phyloP scores from a whole-genome alignment of 2,329 filamentous ascomycete species.

The Ophiostoma novo-ulmi region DNA sequence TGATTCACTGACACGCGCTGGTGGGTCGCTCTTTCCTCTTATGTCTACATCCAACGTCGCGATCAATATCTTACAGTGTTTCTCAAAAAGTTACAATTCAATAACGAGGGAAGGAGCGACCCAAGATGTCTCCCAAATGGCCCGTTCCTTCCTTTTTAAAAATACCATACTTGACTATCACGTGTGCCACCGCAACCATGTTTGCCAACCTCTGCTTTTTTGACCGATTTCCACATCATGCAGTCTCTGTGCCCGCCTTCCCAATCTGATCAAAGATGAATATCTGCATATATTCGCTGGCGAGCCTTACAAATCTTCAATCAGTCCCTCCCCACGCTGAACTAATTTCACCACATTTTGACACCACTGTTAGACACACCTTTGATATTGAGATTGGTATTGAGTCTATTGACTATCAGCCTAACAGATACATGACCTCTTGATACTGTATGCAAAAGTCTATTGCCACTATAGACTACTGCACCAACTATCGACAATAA shows the following conservation, averaged over 20 bases:
- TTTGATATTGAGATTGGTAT: neutral
- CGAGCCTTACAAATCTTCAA: neutral
- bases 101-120: neutral
- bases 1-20: neutral
- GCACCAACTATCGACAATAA: slow-evolving; percentile 1
- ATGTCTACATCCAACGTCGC: slow-evolving; percentile 5
- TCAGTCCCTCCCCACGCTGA: neutral
- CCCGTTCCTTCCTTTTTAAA: neutral
- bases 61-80: neutral
- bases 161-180: neutral
- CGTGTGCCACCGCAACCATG: neutral
- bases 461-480: neutral
- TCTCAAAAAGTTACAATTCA: neutral
- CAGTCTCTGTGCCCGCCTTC: no score
- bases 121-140: neutral
- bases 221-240: neutral
- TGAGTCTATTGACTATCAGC: neutral
- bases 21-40: slow-evolving; percentile 8
- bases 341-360: neutral
- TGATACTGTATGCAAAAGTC: neutral
- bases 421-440: neutral
- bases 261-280: neutral
- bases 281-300: neutral
- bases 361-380: neutral
- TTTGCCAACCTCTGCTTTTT: neutral